These are phyloP conservation scores for Lachnellula hyalina DNA, from an alignment of 2,329 filamentous ascomycete genomes.

Conservation along the genomic window DNA sequence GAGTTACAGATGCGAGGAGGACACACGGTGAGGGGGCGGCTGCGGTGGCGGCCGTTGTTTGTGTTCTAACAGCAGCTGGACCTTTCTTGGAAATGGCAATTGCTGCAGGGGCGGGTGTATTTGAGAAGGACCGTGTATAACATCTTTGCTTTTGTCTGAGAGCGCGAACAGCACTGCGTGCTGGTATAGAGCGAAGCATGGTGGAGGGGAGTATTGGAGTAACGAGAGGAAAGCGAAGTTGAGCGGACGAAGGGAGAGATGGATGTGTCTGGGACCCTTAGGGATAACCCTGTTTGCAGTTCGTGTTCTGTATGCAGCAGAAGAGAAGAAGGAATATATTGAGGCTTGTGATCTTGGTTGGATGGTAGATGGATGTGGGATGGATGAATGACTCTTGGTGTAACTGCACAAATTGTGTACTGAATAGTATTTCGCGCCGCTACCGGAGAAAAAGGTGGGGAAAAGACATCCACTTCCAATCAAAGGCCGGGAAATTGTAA, in stretches of 20 bases:
- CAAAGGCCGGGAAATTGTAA: background rate
- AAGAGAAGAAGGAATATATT: background rate
- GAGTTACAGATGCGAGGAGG: conserved; percentile 13
- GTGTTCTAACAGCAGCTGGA: conserved; percentile 40
- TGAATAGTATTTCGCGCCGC: too few species aligned
- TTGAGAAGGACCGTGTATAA: conserved; percentile 36
- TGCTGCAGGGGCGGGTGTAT: conserved; percentile 34
- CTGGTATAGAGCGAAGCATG: conserved; percentile 47
- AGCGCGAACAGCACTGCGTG: conserved; percentile 42
- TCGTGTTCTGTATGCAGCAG: background rate
- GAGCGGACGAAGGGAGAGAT: background rate
- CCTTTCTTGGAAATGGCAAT: conserved; percentile 33
- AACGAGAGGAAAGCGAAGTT: background rate
- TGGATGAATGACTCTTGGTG: too few species aligned
- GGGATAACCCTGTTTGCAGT: background rate
- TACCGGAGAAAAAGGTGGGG: background rate
- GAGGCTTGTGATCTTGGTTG: background rate
- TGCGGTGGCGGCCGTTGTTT: conserved; percentile 46
- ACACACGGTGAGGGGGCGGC: conserved; percentile 29
- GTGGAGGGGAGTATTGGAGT: background rate
- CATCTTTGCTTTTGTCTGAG: conserved; percentile 30
- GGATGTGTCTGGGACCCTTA: background rate
- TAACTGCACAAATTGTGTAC: too few species aligned
- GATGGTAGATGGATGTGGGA: background rate
- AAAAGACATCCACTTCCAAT: background rate